These are phyloP conservation scores for Brasenia schreberi DNA, from an alignment of 164 flowering plant species.

Conservation along the genomic window DNA sequence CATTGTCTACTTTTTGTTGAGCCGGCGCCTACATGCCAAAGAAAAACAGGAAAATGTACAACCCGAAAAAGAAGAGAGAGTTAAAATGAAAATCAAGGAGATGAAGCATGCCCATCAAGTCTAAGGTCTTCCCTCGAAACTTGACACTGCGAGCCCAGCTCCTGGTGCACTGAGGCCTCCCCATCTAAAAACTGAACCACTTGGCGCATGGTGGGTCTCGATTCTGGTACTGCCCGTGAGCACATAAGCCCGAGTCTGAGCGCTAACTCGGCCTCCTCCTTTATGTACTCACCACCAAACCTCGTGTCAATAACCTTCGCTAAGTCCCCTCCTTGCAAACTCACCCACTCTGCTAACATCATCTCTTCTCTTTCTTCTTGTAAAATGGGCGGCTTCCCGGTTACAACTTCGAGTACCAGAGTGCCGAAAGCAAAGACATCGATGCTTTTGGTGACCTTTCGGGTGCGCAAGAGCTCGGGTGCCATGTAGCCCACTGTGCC, in stretches of 20 bases:
- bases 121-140: no score
- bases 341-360: conserved; percentile 4
- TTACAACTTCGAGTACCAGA: neutral
- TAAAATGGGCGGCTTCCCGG: conserved; percentile 2
- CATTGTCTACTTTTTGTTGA: no score
- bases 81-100: no score
- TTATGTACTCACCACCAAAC: neutral
- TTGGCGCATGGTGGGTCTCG: conserved; percentile 6
- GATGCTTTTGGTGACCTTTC: neutral
- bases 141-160: neutral
- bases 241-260: conserved; percentile 9
- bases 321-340: neutral
- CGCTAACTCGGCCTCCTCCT: conserved; percentile 7
- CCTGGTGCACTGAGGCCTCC: neutral
- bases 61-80: no score
- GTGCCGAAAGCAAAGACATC: conserved; percentile 1
- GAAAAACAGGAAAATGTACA: no score
- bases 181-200: conserved; percentile 2
- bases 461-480: neutral
- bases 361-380: neutral
- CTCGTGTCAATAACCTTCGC: conserved; percentile 1
- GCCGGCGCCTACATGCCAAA: no score
- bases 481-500: conserved; percentile 6
- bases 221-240: neutral
- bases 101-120: no score